These are phyloP conservation scores for barrel medic (Medicago truncatula) DNA, from an alignment of 306 rosid species.

Conservation along the genomic window DNA sequence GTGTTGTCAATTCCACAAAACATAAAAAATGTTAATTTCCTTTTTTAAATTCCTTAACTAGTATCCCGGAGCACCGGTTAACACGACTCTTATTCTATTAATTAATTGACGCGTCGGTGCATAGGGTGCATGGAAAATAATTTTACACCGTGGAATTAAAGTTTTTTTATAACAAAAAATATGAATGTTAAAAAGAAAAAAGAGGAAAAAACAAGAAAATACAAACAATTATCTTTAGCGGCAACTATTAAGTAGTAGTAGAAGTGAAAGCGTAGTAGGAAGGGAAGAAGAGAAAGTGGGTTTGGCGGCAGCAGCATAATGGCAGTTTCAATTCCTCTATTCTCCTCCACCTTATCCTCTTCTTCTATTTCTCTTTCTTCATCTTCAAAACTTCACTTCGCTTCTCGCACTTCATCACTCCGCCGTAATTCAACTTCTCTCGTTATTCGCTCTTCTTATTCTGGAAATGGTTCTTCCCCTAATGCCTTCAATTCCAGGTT, in stretches of 20 bases:
- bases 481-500: constrained; percentile 46
- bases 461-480: constrained; percentile 39
- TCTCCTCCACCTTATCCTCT: constrained; percentile 14
- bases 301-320: constrained; percentile 32
- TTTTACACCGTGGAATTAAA: too few species aligned
- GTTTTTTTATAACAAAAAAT: too few species aligned
- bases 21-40: too few species aligned
- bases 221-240: constrained; percentile 27
- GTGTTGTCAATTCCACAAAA: too few species aligned
- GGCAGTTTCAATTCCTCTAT: constrained; percentile 33
- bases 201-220: not conserved
- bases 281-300: constrained; percentile 18
- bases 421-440: constrained; percentile 7
- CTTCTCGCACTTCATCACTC: not conserved
- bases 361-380: not conserved
- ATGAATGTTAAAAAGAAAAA: not conserved
- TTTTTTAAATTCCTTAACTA: too few species aligned
- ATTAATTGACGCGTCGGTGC: too few species aligned
- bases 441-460: constrained; percentile 41
- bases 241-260: not conserved
- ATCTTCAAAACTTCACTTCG: constrained; percentile 13
- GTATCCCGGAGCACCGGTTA: too few species aligned
- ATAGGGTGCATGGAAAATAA: too few species aligned
- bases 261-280: not conserved
- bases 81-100: too few species aligned